Evolutionary conservation across 768 basidiomycete species (phyloP).

Genomic region (Suillus americanus): DNA sequence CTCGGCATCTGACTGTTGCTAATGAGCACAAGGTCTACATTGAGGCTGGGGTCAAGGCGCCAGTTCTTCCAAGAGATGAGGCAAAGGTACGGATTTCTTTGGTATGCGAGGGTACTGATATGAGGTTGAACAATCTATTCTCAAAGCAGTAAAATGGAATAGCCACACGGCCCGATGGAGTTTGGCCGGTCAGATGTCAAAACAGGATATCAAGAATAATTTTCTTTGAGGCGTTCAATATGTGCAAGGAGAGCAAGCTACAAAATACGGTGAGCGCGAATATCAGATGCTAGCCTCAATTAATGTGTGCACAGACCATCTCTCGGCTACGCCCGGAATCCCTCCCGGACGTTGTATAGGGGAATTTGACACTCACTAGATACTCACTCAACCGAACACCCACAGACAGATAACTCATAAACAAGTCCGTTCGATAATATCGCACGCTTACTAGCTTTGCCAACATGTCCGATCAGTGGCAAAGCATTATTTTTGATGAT

Average conservation of each 20-base stretch:
- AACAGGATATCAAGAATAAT: not conserved
- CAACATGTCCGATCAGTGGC: slow-evolving; percentile 16
- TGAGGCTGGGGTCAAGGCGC: not conserved
- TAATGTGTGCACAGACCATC: not conserved
- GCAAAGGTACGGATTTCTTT: not conserved
- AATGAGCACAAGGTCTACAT: not conserved
- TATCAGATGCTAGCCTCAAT: not conserved
- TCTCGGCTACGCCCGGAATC: not conserved
- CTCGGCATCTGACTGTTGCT: not conserved
- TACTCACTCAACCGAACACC: not conserved
- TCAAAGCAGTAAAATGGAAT: too few species aligned
- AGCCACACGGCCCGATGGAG: too few species aligned
- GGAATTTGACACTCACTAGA: not conserved
- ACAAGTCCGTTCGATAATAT: not conserved
- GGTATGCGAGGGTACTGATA: too few species aligned
- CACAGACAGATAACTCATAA: not conserved
- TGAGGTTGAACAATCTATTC: too few species aligned
- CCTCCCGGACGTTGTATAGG: not conserved
- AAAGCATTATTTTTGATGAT: slow-evolving; percentile 13
- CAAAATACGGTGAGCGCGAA: not conserved
- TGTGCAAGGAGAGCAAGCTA: not conserved
- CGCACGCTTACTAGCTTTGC: not conserved
- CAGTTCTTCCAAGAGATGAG: not conserved
- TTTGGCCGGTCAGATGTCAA: not conserved
- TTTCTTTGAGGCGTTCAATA: not conserved